phyloP scores from a whole-genome alignment of 2,329 filamentous ascomycete species.

The Torrubiella hemipterigena region DNA sequence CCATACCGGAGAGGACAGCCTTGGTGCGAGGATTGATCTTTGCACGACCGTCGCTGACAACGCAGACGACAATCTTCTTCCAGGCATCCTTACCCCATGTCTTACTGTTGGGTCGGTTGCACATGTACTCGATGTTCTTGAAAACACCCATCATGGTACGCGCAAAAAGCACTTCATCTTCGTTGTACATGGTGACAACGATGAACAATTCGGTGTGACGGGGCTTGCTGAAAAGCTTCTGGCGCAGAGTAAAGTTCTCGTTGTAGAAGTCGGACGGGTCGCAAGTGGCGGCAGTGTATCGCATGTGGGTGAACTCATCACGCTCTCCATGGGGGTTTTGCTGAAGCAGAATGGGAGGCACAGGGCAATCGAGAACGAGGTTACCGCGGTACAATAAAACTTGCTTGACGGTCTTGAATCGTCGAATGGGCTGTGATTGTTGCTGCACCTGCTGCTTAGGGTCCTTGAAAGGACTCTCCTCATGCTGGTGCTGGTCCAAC shows the following conservation, averaged over 20 bases:
- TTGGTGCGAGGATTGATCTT: conserved; percentile 93
- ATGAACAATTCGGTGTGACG: conserved; percentile 93
- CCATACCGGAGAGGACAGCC: conserved; percentile 81
- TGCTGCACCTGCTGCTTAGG: conserved; percentile 18
- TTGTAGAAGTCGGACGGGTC: conserved; percentile 82
- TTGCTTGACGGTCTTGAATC: conserved; percentile 98
- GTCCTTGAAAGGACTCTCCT: conserved; percentile 34
- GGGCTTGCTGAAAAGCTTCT: conserved; percentile 84
- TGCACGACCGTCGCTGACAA: conserved; percentile 91
- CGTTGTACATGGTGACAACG: conserved; percentile 97
- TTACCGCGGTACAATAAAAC: conserved; percentile 96
- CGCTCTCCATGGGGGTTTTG: conserved; percentile 85
- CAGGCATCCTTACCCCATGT: conserved; percentile 98
- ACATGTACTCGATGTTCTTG: conserved; percentile 99
- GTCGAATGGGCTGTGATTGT: conserved; percentile 48
- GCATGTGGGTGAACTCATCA: conserved; percentile 84
- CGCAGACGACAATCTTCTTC: conserved; percentile 99
- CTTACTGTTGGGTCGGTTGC: conserved; percentile 81
- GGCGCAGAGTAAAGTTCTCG: conserved; percentile 81
- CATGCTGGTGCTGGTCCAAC: conserved; percentile 48
- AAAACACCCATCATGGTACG: conserved; percentile 94
- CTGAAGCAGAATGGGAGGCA: conserved; percentile 76
- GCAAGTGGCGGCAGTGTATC: conserved; percentile 90
- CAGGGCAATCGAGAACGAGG: conserved; percentile 89
- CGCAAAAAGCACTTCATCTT: conserved; percentile 91